Base-by-base conservation (phyloP, 768 basidiomycete species). In the Calvatia gigantea region DNA sequence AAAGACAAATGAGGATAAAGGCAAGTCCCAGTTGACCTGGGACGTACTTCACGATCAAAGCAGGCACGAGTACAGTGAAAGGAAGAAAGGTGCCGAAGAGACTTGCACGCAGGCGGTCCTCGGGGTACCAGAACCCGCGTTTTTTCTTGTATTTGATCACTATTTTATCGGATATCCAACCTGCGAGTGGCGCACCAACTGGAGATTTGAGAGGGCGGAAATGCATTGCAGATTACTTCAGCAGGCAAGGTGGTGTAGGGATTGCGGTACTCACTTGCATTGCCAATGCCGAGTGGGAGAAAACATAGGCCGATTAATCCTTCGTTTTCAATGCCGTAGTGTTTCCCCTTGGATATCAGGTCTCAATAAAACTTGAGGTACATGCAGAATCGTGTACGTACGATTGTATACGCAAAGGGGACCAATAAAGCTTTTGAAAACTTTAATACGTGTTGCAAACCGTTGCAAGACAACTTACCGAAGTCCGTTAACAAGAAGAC, bases 331-430 rank as follows among this genome's bases (percentile, higher is more conserved):
- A 88, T 81, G 31, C 72, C 64, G 62, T 86, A 87, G 27, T 72
- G 71, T 17, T 66, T 70, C 4, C 84, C 88, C 87, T 89, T 56
- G 15, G 19, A 31, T 14, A 32, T 29, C n/a, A n/a, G n/a, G 14
- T 11, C 6, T 25, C 11, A 5, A 37, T 8, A 11, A 17, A 5
- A 42, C 19, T 4, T 31, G 9, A n/a, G 33, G 1, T 7, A 23
- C 35, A 48, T 2, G n/a, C 21, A 33, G 42, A 1, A 49, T 41
- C 4, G n/a, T n/a, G 17, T n/a, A 68, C 82, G 59, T 58, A 88
- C 87, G 27, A 89, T 74, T 0, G 86, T 89, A 58, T 83, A 86
- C 0, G 85, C 76, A 5, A 90, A 67, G 0, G 89, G 88, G 12
- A 85, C 65, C 46, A 87, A 63, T 2, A 88, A 54, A 17, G 78